Evolutionary conservation across 257 asterid species (phyloP).

Genomic region (Rehmannia glutinosa): DNA sequence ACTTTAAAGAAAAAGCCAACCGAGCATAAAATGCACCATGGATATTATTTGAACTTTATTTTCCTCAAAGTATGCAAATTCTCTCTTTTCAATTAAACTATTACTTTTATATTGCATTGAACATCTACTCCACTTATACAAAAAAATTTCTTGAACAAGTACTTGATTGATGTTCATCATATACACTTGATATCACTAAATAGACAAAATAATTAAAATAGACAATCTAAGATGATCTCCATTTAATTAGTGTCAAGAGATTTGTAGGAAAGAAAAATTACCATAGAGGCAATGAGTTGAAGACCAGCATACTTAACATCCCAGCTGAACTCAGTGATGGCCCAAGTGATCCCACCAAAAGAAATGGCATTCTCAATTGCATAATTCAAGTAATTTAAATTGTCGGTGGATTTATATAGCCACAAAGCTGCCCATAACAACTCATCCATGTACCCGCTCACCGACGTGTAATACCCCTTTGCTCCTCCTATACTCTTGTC

Average conservation of each 20-base stretch:
- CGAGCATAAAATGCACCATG: background rate
- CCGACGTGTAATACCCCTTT: slow-evolving; percentile 77
- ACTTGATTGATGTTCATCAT: no score
- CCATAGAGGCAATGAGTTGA: slow-evolving; percentile 74
- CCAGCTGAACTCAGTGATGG: slow-evolving; percentile 89
- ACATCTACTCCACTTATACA: no score
- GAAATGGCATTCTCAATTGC: slow-evolving; percentile 45
- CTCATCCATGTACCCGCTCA: slow-evolving; percentile 90
- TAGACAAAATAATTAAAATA: no score
- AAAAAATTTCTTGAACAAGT: no score
- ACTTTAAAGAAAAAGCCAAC: no score
- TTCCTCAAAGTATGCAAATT: no score
- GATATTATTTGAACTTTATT: background rate
- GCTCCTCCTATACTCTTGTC: slow-evolving; percentile 66
- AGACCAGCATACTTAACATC: slow-evolving; percentile 87
- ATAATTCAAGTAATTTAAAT: slow-evolving; percentile 43
- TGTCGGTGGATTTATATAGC: slow-evolving; percentile 86
- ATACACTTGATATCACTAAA: no score
- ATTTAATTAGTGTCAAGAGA: no score
- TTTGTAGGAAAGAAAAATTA: slow-evolving; percentile 28
- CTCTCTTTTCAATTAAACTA: no score
- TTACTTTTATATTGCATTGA: no score
- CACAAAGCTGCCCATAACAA: slow-evolving; percentile 94
- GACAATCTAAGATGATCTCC: no score
- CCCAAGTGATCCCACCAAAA: slow-evolving; percentile 87